Evolutionary conservation across 2,329 filamentous ascomycete species (phyloP), one percentile per base, ranked within the genome.

Genomic region (Sclerotinia borealis): DNA sequence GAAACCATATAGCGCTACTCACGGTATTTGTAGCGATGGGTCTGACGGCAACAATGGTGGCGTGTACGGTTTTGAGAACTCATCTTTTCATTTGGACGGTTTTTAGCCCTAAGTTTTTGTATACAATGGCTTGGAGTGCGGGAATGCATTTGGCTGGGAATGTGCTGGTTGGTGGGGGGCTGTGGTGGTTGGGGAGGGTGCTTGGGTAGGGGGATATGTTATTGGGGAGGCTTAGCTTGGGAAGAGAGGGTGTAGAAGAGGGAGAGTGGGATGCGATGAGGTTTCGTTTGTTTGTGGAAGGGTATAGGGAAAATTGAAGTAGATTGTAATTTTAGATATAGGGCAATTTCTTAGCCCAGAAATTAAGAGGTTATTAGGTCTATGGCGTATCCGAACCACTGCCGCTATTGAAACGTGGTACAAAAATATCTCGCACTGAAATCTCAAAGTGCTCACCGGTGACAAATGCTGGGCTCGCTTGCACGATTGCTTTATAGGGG

Each of bases 81-180:
- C 95, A 99, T 80, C 76, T 99, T 64, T 99, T 99, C 74, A 93
- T 99, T 66, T 99, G 95, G 95, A 98, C 93, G 0, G 95, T 99
- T 13, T 99, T 99, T 76, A 96, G 91, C 68, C 95, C 95, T 0
- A 99, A 98, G 76, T 98, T 93, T 75, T 78, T 99, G 68, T 99
- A 96, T 75, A 90, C 87, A 67, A 89, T 95, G 81, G 92, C 89
- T 17, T 99, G 95, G 96, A 86, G 84, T 66, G 73, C 93, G 51
- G 90, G 85, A 9, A 91, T 93, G 78, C 93, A 99, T 83, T 74
- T 93, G 65, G 73, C 83, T 43, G 79, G 93, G 49, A 92, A 93
- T 74, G 70, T 93, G 39, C 79, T 83, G 6, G 69, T 88, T 49
- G 86, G 85, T 1, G 80, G 85, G 36, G 60, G 84, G 43, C 69